Percentiles rank a stretch among this genome's conserved stretches.
phyloP scores from a whole-genome alignment of 2,329 filamentous ascomycete species.

The Trichoderma pleuroti region DNA sequence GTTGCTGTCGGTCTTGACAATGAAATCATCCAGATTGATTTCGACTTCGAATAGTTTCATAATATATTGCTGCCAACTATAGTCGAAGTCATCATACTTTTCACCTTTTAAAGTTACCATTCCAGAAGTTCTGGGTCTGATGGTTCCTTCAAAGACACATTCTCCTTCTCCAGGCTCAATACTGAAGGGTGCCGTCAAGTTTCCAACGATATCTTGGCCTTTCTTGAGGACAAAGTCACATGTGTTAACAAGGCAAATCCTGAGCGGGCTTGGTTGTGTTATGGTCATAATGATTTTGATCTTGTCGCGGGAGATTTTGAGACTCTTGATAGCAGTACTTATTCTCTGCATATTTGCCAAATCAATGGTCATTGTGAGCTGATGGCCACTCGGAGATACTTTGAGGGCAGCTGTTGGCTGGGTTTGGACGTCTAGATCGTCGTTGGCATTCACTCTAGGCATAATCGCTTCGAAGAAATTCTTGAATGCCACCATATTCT shows the following conservation, averaged over 20 bases:
- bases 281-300: neutral
- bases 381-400: neutral
- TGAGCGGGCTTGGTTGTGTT: no score
- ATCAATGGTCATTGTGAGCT: neutral
- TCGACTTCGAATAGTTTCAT: neutral
- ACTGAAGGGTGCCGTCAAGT: no score
- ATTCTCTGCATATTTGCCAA: neutral
- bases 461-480: neutral
- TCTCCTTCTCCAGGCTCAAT: no score
- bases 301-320: neutral
- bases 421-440: fast-evolving
- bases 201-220: no score
- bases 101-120: neutral
- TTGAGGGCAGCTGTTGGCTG: neutral
- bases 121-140: neutral
- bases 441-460: neutral
- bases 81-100: no score
- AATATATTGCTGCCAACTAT: neutral
- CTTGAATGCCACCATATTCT: neutral
- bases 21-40: neutral
- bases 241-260: no score
- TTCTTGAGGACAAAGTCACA: no score
- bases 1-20: neutral
- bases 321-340: neutral
- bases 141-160: neutral